Evolutionary conservation across 768 basidiomycete genomes (phyloP).

Genomic region (Vishniacozyma victoriae): DNA sequence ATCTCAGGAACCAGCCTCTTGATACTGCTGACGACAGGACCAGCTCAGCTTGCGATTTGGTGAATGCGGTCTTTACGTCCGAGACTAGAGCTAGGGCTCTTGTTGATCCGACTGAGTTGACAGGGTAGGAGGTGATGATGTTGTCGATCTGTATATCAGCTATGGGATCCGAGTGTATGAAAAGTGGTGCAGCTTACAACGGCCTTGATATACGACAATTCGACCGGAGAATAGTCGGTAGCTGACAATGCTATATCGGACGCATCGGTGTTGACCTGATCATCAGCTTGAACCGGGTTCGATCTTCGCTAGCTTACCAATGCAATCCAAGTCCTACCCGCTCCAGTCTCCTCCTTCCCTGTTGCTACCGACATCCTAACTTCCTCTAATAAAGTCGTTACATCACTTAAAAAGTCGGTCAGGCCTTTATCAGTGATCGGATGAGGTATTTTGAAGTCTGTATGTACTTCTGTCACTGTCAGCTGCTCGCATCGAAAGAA

Average conservation of each 20-base stretch:
- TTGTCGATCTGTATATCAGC: constrained; percentile 18
- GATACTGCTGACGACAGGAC: constrained; percentile 34
- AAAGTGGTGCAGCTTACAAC: constrained; percentile 16
- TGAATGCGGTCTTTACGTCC: constrained; percentile 16
- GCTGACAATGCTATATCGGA: constrained; percentile 17
- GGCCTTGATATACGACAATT: constrained; percentile 33
- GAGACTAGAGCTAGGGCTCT: constrained; percentile 20
- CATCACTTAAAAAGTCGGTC: constrained; percentile 18
- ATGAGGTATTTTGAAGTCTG: constrained; percentile 1
- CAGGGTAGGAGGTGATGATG: constrained; percentile 42
- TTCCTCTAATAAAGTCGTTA: constrained; percentile 23
- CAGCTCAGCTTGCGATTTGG: constrained; percentile 23
- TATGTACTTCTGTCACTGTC: not conserved
- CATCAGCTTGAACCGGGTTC: not conserved
- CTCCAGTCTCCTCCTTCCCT: constrained; percentile 23
- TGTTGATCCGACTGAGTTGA: constrained; percentile 35
- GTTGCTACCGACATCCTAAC: constrained; percentile 27
- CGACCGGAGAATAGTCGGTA: constrained; percentile 32
- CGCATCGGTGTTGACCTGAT: constrained; percentile 35
- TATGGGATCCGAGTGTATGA: not conserved
- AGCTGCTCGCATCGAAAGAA: not conserved
- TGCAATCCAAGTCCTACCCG: constrained; percentile 19
- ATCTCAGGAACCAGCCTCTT: constrained; percentile 39
- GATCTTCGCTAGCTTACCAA: constrained; percentile 21
- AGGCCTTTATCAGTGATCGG: constrained; percentile 10